These are phyloP conservation scores for Coemansia pectinata DNA, from an alignment of 192 early-diverging fungal genomes.

Conservation along the genomic window DNA sequence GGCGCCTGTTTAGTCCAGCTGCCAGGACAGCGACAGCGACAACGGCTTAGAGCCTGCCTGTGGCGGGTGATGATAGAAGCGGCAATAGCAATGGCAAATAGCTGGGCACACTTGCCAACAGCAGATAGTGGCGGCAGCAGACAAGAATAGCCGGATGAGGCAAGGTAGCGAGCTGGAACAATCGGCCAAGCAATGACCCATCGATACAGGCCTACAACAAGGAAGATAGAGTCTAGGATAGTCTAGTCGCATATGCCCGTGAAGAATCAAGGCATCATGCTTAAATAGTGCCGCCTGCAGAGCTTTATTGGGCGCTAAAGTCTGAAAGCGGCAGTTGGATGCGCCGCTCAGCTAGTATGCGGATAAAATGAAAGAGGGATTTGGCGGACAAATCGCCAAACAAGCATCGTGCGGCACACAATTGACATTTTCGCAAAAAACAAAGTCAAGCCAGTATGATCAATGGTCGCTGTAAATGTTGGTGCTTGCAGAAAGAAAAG, in stretches of 20 bases:
- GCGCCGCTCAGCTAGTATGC: neutral
- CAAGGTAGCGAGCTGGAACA: conserved; percentile 21
- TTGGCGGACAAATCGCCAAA: neutral
- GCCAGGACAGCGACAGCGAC: no score
- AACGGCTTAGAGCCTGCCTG: neutral
- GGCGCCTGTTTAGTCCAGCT: neutral
- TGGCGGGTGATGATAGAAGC: neutral
- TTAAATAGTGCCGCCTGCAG: conserved; percentile 9
- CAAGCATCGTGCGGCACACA: neutral
- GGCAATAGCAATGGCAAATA: neutral
- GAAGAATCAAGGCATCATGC: conserved; percentile 6
- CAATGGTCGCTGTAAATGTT: neutral
- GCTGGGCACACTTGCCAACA: neutral
- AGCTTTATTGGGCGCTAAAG: neutral
- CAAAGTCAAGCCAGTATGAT: neutral
- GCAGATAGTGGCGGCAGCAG: conserved; percentile 1
- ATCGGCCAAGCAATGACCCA: conserved; percentile 29
- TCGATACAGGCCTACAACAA: conserved; percentile 19
- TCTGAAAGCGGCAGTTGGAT: neutral
- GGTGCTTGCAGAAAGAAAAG: neutral
- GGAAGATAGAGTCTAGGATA: conserved; percentile 15
- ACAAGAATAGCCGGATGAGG: conserved; percentile 14
- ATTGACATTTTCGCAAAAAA: neutral
- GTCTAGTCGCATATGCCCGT: neutral
- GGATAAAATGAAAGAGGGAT: conserved; percentile 2